Conservation (phyloP, 345 rosid genomes). For the Salix brachista region DNA sequence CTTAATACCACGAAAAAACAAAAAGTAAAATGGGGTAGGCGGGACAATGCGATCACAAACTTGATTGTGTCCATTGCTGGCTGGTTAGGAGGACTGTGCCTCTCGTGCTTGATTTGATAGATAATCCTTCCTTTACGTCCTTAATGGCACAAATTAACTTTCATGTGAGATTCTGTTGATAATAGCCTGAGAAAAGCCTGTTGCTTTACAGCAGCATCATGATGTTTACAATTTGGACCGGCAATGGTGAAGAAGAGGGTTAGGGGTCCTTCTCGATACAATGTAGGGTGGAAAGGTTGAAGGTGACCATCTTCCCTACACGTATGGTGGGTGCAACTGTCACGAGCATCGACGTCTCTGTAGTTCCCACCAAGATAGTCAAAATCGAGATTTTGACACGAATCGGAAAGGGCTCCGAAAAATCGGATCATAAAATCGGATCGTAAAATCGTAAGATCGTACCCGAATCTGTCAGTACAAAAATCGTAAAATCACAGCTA, state of each 20-base stretch:
- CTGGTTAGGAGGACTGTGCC: not conserved
- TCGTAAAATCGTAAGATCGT: no score
- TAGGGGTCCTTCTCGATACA: conserved; percentile 19
- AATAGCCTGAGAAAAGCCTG: conserved; percentile 20
- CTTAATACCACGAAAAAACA: not conserved
- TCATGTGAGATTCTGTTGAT: conserved; percentile 12
- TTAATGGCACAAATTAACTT: conserved; percentile 4
- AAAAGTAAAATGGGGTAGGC: not conserved
- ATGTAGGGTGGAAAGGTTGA: conserved; percentile 10
- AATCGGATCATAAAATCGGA: no score
- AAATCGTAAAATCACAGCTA: no score
- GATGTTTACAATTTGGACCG: conserved; percentile 6
- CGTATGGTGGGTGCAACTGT: not conserved
- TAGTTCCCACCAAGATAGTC: conserved; percentile 17
- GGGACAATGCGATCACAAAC: not conserved
- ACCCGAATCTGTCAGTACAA: no score
- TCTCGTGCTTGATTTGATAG: conserved; percentile 13
- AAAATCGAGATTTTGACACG: no score
- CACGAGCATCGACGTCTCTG: conserved; percentile 10
- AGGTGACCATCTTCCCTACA: conserved; percentile 16
- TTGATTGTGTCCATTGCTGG: not conserved
- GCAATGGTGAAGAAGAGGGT: conserved; percentile 23
- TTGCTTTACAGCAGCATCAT: not conserved
- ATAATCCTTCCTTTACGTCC: not conserved
- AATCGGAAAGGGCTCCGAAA: no score